Evolutionary conservation across 2,329 filamentous ascomycete species (phyloP), one percentile per base, ranked within the genome.

Genomic region (Trichoderma citrinoviride): DNA sequence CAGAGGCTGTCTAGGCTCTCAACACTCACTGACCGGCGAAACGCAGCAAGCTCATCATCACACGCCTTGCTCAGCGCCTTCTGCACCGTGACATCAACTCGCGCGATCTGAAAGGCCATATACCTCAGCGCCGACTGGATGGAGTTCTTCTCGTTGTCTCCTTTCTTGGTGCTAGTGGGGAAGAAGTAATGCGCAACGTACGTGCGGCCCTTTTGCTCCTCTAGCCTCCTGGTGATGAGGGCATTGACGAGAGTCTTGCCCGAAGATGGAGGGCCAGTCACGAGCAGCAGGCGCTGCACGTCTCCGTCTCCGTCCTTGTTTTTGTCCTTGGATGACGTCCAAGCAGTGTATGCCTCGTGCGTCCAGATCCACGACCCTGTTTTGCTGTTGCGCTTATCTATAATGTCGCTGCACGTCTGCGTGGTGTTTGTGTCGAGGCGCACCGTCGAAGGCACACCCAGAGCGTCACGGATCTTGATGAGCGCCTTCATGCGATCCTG

Each of bases 201-300:
- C 12, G 53, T 56, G 53, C 53, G 53, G 2, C 53, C 53, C 12
- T 56, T 56, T 56, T 56, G 53, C 53, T 56, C 53, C 29, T 56
- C 53, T 15, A 56, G 53, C 15, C 53, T 37, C 21, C 43, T 56
- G 17, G 53, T 56, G 15, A 56, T 56, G 10, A 56, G 53, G 53
- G 53, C 53, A 10, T 8, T 56, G 40, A 7, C 37, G 6, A 23
- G 29, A 3, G 53, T 56, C 37, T 56, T 56, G 21, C 53, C 53
- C 3, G 53, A 56, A 14, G 53, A 56, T 29, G 40, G 37, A 19
- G 53, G 53, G 10, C 53, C 53, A 8, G 53, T 27, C 15, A 56
- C 37, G 23, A 56, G 23, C 27, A 56, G 23, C 37, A 56, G 27
- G 7, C 53, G 53, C 15, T 40, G 53, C 0, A 15, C 19, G 19